Base-by-base conservation (phyloP, 2,329 filamentous ascomycete species). In the Venturia effusa region DNA sequence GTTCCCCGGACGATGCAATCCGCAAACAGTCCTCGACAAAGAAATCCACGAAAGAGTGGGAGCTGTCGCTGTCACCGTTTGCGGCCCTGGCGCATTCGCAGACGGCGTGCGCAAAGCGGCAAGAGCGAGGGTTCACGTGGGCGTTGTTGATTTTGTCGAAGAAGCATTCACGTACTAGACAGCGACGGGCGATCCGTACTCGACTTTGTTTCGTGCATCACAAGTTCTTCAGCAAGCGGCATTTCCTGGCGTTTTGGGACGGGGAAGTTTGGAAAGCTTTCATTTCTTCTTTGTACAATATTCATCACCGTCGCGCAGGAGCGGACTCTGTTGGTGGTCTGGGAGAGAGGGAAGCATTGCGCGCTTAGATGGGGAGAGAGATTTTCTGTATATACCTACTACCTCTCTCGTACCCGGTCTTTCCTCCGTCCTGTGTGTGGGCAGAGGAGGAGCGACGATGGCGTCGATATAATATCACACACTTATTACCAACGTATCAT, bases 151-250 rank as follows among this genome's bases (percentile, higher is more conserved):
- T 73, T 86, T 87, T 72, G 78, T 84, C 24, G 85, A 88, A 71
- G 85, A 88, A 75, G 82, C 83, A 45, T 88, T 87, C 73, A 86
- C 84, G 1, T 87, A 85, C 76, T 87, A 71, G 68, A 40, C 32
- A 15, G 37, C 37, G 37, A 39, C 37, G 15, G n/a, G 37, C 37
- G 37, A 11, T 11, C 8, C 37, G 37, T 39, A n/a, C n/a, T 15
- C 2, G n/a, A 34, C 39, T 43, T 24, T 34, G 40, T 51, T 45
- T 34, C 8, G 39, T 37, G 2, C 39, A 37, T 39, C 27, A 40
- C 19, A 43, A n/a, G 27, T 34, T 19, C 30, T 57, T 57, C 27
- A 57, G 51, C 51, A 19, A 57, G 51, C 51, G 51, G 51, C 51
- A 57, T 57, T 57, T 57, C 30, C 30, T 1, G 51, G 51, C 51